Conservation (phyloP, 2,329 filamentous ascomycete species). For the Pseudonectria foliicola region DNA sequence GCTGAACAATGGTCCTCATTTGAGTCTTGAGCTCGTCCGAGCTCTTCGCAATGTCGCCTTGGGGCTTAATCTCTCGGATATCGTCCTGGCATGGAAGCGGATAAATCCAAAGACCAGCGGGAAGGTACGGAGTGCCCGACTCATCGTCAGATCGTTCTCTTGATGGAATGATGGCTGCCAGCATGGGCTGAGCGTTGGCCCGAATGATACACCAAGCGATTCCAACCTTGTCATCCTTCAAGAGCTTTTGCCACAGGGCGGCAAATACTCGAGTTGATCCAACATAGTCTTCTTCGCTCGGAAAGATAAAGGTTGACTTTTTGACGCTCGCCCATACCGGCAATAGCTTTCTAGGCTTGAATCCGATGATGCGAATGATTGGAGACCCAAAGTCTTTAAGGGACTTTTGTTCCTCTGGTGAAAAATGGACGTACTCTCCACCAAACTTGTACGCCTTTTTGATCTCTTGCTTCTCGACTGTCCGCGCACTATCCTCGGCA, state of each 20-base stretch:
- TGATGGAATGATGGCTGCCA: constrained; percentile 78
- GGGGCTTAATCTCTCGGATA: constrained; percentile 65
- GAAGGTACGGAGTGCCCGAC: constrained; percentile 61
- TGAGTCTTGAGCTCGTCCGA: constrained; percentile 68
- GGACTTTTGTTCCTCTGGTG: constrained; percentile 70
- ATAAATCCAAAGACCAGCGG: constrained; percentile 82
- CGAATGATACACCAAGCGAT: constrained; percentile 87
- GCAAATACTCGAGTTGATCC: constrained; percentile 92
- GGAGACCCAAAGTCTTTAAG: constrained; percentile 77
- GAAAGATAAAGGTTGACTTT: constrained; percentile 88
- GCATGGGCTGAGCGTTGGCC: constrained; percentile 67
- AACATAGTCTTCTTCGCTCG: constrained; percentile 80
- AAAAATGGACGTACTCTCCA: constrained; percentile 81
- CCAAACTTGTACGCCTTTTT: constrained; percentile 96
- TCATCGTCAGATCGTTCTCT: constrained; percentile 57
- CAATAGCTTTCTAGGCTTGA: constrained; percentile 71
- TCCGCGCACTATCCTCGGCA: constrained; percentile 68
- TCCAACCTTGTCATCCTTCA: constrained; percentile 71
- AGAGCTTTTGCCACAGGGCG: constrained; percentile 79
- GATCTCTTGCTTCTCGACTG: constrained; percentile 73
- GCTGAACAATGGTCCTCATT: constrained; percentile 78
- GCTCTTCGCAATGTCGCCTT: constrained; percentile 42
- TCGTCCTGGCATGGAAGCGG: constrained; percentile 88
- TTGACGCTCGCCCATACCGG: constrained; percentile 80
- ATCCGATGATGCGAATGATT: constrained; percentile 82